phyloP scores from a whole-genome alignment of 805 yeast species.

The Yarrowia sp. region DNA sequence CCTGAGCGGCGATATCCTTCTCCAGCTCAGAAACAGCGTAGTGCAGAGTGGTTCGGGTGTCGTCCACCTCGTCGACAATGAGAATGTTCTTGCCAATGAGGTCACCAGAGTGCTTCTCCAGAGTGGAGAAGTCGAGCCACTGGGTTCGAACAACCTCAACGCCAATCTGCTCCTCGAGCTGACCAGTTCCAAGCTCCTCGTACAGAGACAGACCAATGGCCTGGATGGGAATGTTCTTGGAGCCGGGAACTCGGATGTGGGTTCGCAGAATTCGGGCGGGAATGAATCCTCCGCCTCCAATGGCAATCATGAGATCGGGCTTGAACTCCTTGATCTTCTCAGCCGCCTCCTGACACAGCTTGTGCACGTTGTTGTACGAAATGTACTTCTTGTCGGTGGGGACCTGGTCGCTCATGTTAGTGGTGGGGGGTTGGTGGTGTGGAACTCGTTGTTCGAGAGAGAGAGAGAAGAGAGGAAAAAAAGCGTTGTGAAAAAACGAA shows the following conservation, averaged over 20 bases:
- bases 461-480: not conserved
- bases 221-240: conserved; percentile 87
- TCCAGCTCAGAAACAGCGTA: conserved; percentile 76
- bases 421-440: not conserved
- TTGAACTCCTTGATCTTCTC: conserved; percentile 55
- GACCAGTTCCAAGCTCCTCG: conserved; percentile 64
- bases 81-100: conserved; percentile 76
- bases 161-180: conserved; percentile 57
- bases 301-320: conserved; percentile 89
- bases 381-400: conserved; percentile 48
- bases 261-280: conserved; percentile 96
- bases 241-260: conserved; percentile 81
- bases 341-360: conserved; percentile 71
- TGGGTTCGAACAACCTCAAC: conserved; percentile 82
- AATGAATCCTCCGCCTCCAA: conserved; percentile 95
- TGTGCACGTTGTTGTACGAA: conserved; percentile 78
- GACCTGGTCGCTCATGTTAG: conserved; percentile 24
- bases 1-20: conserved; percentile 60
- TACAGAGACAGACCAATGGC: conserved; percentile 90
- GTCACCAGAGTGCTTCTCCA: conserved; percentile 65
- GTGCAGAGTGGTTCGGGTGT: conserved; percentile 84
- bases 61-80: conserved; percentile 89
- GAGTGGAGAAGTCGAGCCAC: conserved; percentile 80
- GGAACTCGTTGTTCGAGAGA: conserved; percentile 12
- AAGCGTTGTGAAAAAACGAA: not conserved